phyloP scores from a whole-genome alignment of 371 early-diverging fungal species.

The Thermomucor indicae-seudaticae region DNA sequence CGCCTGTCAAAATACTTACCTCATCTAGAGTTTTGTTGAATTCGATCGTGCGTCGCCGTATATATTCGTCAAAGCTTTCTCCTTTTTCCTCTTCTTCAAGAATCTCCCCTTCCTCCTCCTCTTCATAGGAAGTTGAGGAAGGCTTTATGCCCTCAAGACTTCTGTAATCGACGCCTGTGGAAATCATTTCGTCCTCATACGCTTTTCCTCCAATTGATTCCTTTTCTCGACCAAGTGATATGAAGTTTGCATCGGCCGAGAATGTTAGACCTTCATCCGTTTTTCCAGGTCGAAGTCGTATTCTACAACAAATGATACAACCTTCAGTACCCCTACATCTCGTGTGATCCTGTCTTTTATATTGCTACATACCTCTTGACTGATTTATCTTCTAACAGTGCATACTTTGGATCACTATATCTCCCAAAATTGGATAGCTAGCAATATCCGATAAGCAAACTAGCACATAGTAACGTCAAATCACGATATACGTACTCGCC shows the following conservation, averaged over 20 bases:
- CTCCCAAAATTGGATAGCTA: slow-evolving; percentile 17
- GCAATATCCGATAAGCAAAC: slow-evolving; percentile 10
- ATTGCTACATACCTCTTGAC: not conserved
- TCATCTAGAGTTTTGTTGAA: slow-evolving; percentile 27
- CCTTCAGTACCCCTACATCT: not conserved
- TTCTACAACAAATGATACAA: not conserved
- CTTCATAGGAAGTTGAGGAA: too few species aligned
- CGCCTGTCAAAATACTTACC: slow-evolving; percentile 2
- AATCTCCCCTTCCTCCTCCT: slow-evolving; percentile 12
- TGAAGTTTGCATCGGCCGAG: slow-evolving; percentile 2
- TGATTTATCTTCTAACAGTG: too few species aligned
- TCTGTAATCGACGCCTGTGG: slow-evolving; percentile 38
- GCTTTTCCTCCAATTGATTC: not conserved
- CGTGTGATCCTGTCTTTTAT: slow-evolving; percentile 7
- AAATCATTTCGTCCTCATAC: slow-evolving; percentile 9
- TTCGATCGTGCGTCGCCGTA: slow-evolving; percentile 31
- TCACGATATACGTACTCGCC: slow-evolving; percentile 3
- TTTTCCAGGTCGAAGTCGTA: not conserved
- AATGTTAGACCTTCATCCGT: slow-evolving; percentile 3
- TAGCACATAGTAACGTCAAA: slow-evolving; percentile 24
- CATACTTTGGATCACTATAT: not conserved
- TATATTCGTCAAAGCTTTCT: slow-evolving; percentile 36
- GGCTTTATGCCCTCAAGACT: slow-evolving; percentile 24
- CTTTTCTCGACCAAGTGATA: slow-evolving; percentile 6
- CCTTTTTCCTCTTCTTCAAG: slow-evolving; percentile 18